phyloP scores from a whole-genome alignment of 331 rosid genomes.

The Malus hybrid region DNA sequence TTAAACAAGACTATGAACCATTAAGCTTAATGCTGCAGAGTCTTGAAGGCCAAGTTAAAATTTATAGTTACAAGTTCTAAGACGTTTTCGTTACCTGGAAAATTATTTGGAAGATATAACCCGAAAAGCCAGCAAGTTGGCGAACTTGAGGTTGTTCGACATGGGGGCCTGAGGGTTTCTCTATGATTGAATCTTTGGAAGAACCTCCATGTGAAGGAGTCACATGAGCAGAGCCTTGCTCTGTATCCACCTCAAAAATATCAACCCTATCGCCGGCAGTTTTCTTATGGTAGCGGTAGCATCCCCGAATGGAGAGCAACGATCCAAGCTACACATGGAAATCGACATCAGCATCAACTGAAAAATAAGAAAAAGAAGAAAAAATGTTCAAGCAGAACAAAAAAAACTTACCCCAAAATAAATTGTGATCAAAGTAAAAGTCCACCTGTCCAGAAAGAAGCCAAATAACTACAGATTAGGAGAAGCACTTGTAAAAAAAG shows the following conservation, averaged over 20 bases:
- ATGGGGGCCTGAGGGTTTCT: conserved; percentile 25
- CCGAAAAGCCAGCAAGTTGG: conserved; percentile 66
- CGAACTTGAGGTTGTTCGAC: conserved; percentile 27
- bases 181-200: conserved; percentile 17
- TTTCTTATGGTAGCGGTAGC: conserved; percentile 79
- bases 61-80: neutral
- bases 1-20: neutral
- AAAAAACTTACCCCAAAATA: conserved; percentile 82
- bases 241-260: conserved; percentile 74
- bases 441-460: conserved; percentile 60
- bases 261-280: conserved; percentile 74
- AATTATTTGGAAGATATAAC: conserved; percentile 78
- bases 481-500: neutral
- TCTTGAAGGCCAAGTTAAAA: neutral
- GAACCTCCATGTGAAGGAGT: conserved; percentile 19
- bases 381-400: neutral
- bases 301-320: conserved; percentile 71
- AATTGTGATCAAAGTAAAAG: conserved; percentile 65
- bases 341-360: conserved; percentile 6
- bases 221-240: conserved; percentile 38
- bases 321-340: conserved; percentile 61
- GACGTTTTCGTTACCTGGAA: conserved; percentile 50
- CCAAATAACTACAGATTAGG: neutral
- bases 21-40: neutral
- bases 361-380: neutral